Conservation (phyloP, 2,329 filamentous ascomycete species). For the Scleromitrula shiraiana region DNA sequence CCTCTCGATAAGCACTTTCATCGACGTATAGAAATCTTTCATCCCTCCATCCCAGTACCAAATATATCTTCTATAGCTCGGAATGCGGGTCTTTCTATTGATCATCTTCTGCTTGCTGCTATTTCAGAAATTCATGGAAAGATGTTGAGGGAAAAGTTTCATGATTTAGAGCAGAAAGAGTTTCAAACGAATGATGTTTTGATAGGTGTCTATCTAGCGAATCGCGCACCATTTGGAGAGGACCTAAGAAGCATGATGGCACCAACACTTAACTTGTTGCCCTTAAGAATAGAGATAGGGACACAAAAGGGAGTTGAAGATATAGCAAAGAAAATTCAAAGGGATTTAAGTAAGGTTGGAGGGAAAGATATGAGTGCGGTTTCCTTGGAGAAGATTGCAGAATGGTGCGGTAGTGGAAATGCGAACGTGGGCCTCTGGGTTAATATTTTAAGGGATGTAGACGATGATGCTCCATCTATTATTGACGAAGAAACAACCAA, state of each 20-base stretch:
- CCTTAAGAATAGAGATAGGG: conserved; percentile 48
- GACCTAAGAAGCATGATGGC: conserved; percentile 43
- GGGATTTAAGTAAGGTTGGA: conserved; percentile 56
- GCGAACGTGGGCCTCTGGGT: conserved; percentile 68
- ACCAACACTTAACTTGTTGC: conserved; percentile 74
- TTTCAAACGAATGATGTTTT: conserved; percentile 40
- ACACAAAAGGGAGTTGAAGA: conserved; percentile 21
- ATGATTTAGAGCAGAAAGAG: too few relatives aligned
- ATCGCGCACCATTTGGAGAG: conserved; percentile 50
- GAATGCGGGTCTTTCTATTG: conserved; percentile 53
- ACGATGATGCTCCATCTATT: neutral
- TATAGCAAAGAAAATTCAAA: conserved; percentile 55
- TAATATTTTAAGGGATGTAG: conserved; percentile 57
- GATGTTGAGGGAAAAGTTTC: too few relatives aligned
- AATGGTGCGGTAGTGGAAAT: conserved; percentile 59
- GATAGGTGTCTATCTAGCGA: conserved; percentile 78
- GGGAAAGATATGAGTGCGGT: conserved; percentile 46
- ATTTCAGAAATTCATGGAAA: conserved; percentile 50
- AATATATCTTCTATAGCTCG: conserved; percentile 37
- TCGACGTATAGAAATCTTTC: conserved; percentile 34
- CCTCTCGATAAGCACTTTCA: neutral
- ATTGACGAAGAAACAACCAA: neutral
- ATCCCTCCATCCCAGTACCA: conserved; percentile 39
- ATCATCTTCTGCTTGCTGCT: conserved; percentile 67
- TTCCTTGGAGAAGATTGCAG: conserved; percentile 64